Conservation (phyloP, 1,139 yeast species). For the Yueomyces sp. region DNA sequence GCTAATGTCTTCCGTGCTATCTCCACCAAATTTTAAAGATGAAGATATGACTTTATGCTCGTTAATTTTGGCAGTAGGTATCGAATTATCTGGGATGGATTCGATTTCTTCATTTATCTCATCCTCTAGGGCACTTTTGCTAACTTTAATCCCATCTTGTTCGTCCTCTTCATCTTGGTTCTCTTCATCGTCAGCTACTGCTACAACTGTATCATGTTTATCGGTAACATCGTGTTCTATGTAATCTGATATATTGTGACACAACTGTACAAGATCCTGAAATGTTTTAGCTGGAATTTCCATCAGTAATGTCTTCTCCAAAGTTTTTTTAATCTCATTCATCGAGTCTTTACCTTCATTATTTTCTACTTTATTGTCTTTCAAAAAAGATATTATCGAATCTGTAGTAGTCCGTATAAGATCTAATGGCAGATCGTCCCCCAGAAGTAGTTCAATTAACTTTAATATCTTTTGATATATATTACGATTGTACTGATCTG, state of each 20-base stretch:
- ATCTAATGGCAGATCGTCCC: constrained; percentile 46
- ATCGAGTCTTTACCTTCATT: constrained; percentile 22
- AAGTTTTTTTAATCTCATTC: constrained; percentile 24
- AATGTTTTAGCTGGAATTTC: constrained; percentile 36
- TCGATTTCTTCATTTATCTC: background rate
- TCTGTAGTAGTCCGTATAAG: constrained; percentile 49
- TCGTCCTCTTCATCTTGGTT: constrained; percentile 6
- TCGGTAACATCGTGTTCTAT: constrained; percentile 16
- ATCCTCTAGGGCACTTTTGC: background rate
- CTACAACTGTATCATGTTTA: constrained; percentile 17
- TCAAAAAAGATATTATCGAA: constrained; percentile 46
- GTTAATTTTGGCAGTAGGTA: too few species aligned
- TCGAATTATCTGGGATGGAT: too few species aligned
- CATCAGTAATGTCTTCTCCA: constrained; percentile 38
- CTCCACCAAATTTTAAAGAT: too few species aligned
- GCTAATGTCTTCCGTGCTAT: too few species aligned
- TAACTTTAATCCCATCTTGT: constrained; percentile 2
- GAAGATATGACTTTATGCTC: too few species aligned
- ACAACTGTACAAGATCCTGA: constrained; percentile 39
- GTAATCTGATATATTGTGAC: constrained; percentile 42
- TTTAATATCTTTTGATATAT: constrained; percentile 35
- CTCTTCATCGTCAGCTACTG: constrained; percentile 10
- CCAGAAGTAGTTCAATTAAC: constrained; percentile 37
- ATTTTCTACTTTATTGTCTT: constrained; percentile 27
- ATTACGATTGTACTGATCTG: constrained; percentile 32